Evolutionary conservation across 176 grass and related monocot genomes (phyloP).

Genomic region (Aegilops longissima): DNA sequence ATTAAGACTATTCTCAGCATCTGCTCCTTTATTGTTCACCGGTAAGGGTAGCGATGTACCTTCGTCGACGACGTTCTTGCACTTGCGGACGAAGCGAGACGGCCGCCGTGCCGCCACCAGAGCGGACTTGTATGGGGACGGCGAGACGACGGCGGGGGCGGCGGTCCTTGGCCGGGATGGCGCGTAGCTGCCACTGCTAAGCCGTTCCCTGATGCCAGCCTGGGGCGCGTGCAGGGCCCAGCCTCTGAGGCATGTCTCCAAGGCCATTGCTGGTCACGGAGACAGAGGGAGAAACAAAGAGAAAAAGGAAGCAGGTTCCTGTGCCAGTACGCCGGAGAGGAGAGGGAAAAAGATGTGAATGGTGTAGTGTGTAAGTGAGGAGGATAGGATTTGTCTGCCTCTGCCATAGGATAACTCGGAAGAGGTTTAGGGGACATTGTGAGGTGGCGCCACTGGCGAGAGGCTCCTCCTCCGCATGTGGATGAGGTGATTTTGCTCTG

Average conservation of each 20-base stretch:
- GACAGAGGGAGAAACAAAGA: not conserved
- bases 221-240: slow-evolving; percentile 53
- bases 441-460: slow-evolving; percentile 36
- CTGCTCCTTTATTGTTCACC: not conserved
- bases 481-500: slow-evolving; percentile 37
- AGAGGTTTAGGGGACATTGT: slow-evolving; percentile 31
- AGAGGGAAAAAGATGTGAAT: not conserved
- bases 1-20: not conserved
- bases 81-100: slow-evolving; percentile 52
- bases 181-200: slow-evolving; percentile 24
- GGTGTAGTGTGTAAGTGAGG: not conserved
- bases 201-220: slow-evolving; percentile 33
- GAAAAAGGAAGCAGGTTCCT: not conserved
- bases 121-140: not conserved
- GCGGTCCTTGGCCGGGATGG: slow-evolving; percentile 19
- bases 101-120: slow-evolving; percentile 19
- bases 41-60: slow-evolving; percentile 35
- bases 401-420: slow-evolving; percentile 33
- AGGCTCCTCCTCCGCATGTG: slow-evolving; percentile 25
- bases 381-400: slow-evolving; percentile 52
- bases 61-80: slow-evolving; percentile 80
- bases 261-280: slow-evolving; percentile 49
- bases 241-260: slow-evolving; percentile 77
- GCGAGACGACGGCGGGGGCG: not conserved
- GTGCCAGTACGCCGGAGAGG: not conserved